phyloP scores from a whole-genome alignment of 208 protist genomes.

The Trypanosoma theileri region DNA sequence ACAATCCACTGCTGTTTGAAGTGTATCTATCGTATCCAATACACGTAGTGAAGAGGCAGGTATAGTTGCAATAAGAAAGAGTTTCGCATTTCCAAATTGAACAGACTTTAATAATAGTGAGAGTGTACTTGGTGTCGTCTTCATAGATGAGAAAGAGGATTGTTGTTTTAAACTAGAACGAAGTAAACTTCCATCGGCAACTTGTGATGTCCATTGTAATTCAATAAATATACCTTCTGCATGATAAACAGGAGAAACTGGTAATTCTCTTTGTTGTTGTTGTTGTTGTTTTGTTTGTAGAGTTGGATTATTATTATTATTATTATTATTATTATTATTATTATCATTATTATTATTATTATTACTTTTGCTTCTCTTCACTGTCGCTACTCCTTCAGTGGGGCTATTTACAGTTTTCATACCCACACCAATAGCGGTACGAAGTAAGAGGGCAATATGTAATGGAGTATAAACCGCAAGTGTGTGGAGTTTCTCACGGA shows the following conservation, averaged over 20 bases:
- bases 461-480: slow-evolving; percentile 1
- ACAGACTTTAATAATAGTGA: slow-evolving; percentile 6
- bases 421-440: neutral
- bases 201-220: slow-evolving; percentile 7
- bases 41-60: neutral
- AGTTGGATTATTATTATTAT: too few species aligned
- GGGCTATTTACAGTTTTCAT: too few species aligned
- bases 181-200: slow-evolving; percentile 1
- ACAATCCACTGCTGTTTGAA: neutral
- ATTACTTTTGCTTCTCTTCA: neutral
- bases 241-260: neutral
- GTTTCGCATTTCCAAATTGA: neutral
- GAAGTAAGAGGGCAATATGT: slow-evolving; percentile 8
- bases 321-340: too few species aligned
- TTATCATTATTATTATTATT: slow-evolving; percentile 1
- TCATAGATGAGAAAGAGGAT: neutral
- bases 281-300: neutral
- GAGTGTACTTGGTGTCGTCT: neutral
- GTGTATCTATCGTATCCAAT: neutral
- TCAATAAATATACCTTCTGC: slow-evolving; percentile 15
- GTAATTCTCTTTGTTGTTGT: too few species aligned
- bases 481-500: slow-evolving; percentile 3
- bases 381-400: neutral
- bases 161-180: neutral
- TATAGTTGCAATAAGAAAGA: slow-evolving; percentile 12